Percentiles rank a stretch among this genome's conserved stretches.
phyloP scores from a whole-genome alignment of 495 filamentous ascomycete genomes.

The Penicillium goetzii region DNA sequence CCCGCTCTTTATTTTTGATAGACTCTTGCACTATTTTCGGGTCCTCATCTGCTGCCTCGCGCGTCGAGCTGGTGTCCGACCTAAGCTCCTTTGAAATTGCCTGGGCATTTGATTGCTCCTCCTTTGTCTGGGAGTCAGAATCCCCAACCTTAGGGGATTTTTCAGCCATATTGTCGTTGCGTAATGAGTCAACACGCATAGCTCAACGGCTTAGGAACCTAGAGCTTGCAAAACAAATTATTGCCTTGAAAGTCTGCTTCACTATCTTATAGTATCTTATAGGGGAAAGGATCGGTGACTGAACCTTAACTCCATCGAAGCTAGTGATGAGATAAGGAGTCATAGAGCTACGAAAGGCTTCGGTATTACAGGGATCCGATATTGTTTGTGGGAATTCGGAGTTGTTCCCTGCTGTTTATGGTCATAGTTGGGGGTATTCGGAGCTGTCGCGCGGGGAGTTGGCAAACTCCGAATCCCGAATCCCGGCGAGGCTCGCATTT shows the following conservation, averaged over 20 bases:
- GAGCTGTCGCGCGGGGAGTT: not conserved
- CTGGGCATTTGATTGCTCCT: not conserved
- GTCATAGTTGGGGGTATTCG: not conserved
- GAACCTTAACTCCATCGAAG: not conserved
- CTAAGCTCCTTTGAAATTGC: slow-evolving; percentile 9
- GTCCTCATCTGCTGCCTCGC: not conserved
- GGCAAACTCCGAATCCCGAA: slow-evolving; percentile 17
- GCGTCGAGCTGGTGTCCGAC: slow-evolving; percentile 1
- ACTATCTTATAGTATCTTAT: slow-evolving; percentile 5
- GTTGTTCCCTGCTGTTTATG: not conserved
- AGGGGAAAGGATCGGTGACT: not conserved
- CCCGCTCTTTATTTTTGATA: slow-evolving; percentile 15
- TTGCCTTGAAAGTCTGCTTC: not conserved
- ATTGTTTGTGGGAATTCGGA: not conserved
- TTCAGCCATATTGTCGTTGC: not conserved
- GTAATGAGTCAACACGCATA: not conserved
- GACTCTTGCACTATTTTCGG: not conserved
- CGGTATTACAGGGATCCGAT: not conserved
- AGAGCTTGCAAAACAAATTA: not conserved
- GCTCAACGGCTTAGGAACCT: no score
- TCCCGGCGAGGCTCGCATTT: slow-evolving; percentile 5
- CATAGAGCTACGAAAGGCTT: no score
- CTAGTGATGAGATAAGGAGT: not conserved
- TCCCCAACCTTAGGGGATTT: not conserved
- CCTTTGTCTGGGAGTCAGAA: not conserved